A percentile compares a stretch with the other conserved stretches of the same genome.
These are phyloP conservation scores for Linum lewisii DNA, from an alignment of 345 rosid species.

Conservation along the genomic window DNA sequence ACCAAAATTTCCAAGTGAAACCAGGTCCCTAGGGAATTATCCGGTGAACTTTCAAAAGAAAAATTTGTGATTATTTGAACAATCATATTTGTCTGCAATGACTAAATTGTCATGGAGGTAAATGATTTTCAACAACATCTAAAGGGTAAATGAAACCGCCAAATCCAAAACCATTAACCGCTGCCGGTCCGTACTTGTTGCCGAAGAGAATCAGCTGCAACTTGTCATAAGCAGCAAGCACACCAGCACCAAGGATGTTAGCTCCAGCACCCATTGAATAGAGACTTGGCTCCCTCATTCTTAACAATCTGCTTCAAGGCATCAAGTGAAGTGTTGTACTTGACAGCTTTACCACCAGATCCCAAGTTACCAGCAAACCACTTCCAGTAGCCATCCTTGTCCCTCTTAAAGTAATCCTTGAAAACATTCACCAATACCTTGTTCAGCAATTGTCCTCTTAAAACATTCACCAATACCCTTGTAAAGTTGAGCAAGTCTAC, in stretches of 20 bases:
- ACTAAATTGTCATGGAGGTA: not conserved
- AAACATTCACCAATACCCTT: slow-evolving; percentile 28
- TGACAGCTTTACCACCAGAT: slow-evolving; percentile 22
- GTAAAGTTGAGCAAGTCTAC: slow-evolving; percentile 29
- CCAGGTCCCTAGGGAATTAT: not conserved
- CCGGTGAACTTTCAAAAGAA: not conserved
- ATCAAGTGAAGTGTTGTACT: slow-evolving; percentile 23
- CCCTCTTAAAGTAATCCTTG: slow-evolving; percentile 36
- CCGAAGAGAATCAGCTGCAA: slow-evolving; percentile 28
- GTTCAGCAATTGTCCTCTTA: slow-evolving; percentile 15
- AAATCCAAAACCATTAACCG: slow-evolving; percentile 16
- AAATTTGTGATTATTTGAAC: not conserved
- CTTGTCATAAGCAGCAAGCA: slow-evolving; percentile 29
- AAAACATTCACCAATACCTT: slow-evolving; percentile 26
- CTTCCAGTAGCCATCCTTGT: slow-evolving; percentile 13
- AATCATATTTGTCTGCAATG: not conserved
- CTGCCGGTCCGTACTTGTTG: slow-evolving; percentile 28
- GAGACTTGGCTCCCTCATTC: slow-evolving; percentile 30
- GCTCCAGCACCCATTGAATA: slow-evolving; percentile 35
- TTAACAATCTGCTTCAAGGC: slow-evolving; percentile 24
- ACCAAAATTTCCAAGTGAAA: not conserved
- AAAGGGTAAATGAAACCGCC: slow-evolving; percentile 13
- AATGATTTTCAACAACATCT: slow-evolving; percentile 52
- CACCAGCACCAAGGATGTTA: slow-evolving; percentile 33
- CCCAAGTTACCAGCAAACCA: slow-evolving; percentile 6